These are phyloP conservation scores for Funneliformis mosseae DNA, from an alignment of 192 early-diverging fungal species.

Conservation along the genomic window DNA sequence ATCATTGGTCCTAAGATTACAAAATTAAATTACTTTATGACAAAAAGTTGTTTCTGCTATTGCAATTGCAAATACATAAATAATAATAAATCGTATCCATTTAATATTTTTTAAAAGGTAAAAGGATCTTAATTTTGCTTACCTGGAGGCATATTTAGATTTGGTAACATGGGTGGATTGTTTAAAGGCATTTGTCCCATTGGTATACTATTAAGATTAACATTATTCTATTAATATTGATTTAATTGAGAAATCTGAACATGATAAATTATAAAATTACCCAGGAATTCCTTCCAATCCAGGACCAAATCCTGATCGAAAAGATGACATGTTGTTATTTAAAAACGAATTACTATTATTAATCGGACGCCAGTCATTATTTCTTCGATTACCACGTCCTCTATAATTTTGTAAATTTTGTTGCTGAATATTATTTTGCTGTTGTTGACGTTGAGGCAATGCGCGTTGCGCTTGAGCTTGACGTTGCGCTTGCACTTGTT, in stretches of 20 bases:
- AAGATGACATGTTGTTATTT: slow-evolving; percentile 2
- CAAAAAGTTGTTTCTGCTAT: not conserved
- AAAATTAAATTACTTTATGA: not conserved
- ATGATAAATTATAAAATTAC: not conserved
- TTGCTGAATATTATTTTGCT: slow-evolving; percentile 5
- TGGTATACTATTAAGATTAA: not conserved
- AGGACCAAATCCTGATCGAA: slow-evolving; percentile 7
- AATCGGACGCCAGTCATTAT: not conserved
- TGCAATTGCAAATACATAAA: not conserved
- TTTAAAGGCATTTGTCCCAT: not conserved
- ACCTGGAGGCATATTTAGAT: not conserved
- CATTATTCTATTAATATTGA: not conserved
- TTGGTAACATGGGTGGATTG: not conserved
- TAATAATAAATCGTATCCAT: not conserved
- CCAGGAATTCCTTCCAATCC: slow-evolving; percentile 20
- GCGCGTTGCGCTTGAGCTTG: not conserved
- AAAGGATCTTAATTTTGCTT: not conserved
- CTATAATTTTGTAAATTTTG: slow-evolving; percentile 12
- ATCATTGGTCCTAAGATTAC: slow-evolving; percentile 12
- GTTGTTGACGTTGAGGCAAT: not conserved
- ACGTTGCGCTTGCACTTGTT: not conserved
- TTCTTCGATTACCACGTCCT: slow-evolving; percentile 3
- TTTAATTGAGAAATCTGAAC: not conserved
- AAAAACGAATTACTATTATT: not conserved
- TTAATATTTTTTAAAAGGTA: not conserved